Conservation (phyloP, 2,329 filamentous ascomycete species). For the Thielaviopsis euricoi region DNA sequence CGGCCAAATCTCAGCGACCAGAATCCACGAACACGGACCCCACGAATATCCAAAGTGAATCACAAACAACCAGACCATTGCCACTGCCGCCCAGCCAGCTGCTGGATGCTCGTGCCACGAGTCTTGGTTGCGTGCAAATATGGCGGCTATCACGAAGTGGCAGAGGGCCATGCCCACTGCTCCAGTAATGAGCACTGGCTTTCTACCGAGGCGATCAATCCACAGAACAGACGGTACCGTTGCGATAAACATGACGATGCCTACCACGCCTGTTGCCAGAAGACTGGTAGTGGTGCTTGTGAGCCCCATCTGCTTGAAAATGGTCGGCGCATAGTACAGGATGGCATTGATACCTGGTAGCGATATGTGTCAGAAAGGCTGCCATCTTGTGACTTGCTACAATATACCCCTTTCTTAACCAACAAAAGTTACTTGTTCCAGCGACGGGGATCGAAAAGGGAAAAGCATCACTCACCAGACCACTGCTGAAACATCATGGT, state of each 20-base stretch:
- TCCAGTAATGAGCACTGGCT: constrained; percentile 44
- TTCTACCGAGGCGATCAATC: constrained; percentile 47
- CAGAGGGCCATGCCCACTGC: constrained; percentile 54
- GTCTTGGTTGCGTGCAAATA: constrained; percentile 46
- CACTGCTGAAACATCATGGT: constrained; percentile 43
- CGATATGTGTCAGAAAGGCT: neutral
- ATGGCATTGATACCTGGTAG: constrained; percentile 38
- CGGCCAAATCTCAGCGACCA: constrained; percentile 61
- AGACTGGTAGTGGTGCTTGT: constrained; percentile 33
- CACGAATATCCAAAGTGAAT: constrained; percentile 61
- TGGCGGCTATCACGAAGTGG: constrained; percentile 55
- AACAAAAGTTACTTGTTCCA: too few relatives aligned
- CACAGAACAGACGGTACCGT: constrained; percentile 52
- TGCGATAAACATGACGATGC: constrained; percentile 51
- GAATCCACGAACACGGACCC: constrained; percentile 60
- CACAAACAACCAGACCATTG: constrained; percentile 60
- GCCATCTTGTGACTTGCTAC: neutral
- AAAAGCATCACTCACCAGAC: neutral
- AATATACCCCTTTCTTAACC: neutral
- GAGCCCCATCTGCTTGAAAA: constrained; percentile 52
- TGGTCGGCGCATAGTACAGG: constrained; percentile 54
- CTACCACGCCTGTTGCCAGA: constrained; percentile 54
- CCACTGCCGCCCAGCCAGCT: constrained; percentile 52
- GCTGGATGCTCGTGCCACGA: constrained; percentile 38
- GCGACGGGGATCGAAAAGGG: too few relatives aligned